phyloP scores from a whole-genome alignment of 805 yeast genomes.

The Ogataea ramenticola region DNA sequence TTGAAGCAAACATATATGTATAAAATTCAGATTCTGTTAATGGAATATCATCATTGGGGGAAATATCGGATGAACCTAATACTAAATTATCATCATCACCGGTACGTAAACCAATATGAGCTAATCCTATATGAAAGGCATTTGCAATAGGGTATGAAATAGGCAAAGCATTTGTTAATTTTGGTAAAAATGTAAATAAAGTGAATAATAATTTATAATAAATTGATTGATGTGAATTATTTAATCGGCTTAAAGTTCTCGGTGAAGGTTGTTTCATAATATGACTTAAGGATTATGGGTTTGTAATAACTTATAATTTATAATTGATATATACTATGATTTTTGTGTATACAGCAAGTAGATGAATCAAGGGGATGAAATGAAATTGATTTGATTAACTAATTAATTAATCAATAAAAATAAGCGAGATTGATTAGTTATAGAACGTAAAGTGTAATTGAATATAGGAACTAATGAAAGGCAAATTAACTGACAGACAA shows the following conservation, averaged over 20 bases:
- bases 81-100: constrained; percentile 1
- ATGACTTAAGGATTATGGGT: too few species aligned
- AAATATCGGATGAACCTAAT: too few species aligned
- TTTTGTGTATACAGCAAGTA: too few species aligned
- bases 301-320: too few species aligned
- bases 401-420: too few species aligned
- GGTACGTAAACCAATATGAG: not conserved
- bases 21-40: constrained; percentile 31
- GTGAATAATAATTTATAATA: constrained; percentile 10
- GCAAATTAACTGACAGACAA: too few species aligned
- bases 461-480: too few species aligned
- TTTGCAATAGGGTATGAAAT: not conserved
- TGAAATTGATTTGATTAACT: too few species aligned
- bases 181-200: constrained; percentile 18
- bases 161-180: constrained; percentile 17
- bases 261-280: not conserved
- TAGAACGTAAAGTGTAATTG: too few species aligned
- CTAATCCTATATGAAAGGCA: not conserved
- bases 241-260: not conserved
- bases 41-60: constrained; percentile 10
- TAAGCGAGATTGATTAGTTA: too few species aligned
- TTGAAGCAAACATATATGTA: constrained; percentile 46
- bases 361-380: too few species aligned
- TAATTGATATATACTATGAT: too few species aligned
- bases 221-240: not conserved